Percentiles rank a stretch among this genome's conserved stretches.
phyloP scores from a whole-genome alignment of 129 eudicot species.

The Lonicera japonica region DNA sequence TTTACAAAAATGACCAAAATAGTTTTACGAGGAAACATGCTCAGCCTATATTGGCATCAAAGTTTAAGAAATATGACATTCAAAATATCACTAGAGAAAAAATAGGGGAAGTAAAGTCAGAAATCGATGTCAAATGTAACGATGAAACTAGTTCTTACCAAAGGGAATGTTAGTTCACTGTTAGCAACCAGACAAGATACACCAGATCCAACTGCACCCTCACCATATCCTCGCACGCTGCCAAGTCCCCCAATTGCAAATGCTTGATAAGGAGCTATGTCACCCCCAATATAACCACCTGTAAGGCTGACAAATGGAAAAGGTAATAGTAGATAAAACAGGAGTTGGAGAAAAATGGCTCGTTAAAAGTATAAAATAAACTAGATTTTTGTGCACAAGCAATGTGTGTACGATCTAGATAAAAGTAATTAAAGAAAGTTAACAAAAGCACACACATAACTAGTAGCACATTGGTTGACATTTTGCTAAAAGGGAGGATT shows the following conservation, averaged over 20 bases:
- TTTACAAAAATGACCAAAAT: neutral
- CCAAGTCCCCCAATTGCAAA: constrained; percentile 94
- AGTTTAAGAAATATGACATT: neutral
- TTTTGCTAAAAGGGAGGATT: too few species aligned
- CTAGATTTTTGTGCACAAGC: too few species aligned
- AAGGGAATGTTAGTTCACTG: constrained; percentile 76
- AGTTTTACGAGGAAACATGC: neutral
- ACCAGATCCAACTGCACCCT: constrained; percentile 96
- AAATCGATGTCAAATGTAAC: neutral
- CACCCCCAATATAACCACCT: constrained; percentile 94
- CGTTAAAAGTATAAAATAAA: too few species aligned
- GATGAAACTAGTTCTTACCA: constrained; percentile 47
- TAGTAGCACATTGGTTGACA: too few species aligned
- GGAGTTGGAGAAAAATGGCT: neutral
- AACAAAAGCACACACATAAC: too few species aligned
- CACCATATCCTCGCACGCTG: constrained; percentile 93
- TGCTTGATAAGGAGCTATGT: constrained; percentile 98
- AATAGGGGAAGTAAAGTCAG: neutral
- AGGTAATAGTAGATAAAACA: neutral
- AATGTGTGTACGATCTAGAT: too few species aligned
- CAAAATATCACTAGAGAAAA: neutral
- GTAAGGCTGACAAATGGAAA: constrained; percentile 54
- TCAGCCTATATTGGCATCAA: neutral
- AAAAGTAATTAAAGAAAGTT: too few species aligned
- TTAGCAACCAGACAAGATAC: constrained; percentile 92